phyloP scores from a whole-genome alignment of 2,329 filamentous ascomycete species.

The Ustulina deusta region DNA sequence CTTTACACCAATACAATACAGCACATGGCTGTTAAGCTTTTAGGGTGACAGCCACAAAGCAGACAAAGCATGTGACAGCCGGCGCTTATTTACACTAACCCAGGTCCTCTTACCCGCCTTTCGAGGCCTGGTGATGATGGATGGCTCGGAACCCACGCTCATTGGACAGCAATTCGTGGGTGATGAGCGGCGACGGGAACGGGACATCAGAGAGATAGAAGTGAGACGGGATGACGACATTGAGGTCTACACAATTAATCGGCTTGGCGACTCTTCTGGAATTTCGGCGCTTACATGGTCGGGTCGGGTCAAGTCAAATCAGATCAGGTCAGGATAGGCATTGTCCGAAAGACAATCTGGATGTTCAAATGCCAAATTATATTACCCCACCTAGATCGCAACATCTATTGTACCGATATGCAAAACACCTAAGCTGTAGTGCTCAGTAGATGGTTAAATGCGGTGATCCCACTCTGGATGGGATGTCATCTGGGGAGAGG shows the following conservation, averaged over 20 bases:
- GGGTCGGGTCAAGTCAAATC: not conserved
- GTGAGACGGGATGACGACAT: constrained; percentile 27
- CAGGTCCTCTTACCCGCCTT: constrained; percentile 6
- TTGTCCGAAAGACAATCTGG: not conserved
- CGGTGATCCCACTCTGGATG: constrained; percentile 4
- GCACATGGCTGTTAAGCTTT: constrained; percentile 1
- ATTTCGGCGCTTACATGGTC: constrained; percentile 3
- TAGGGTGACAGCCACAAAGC: constrained; percentile 3
- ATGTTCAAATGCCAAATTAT: not conserved
- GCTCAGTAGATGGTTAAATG: constrained; percentile 7
- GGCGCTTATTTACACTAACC: constrained; percentile 39
- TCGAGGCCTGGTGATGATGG: not conserved
- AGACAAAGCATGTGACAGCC: constrained; percentile 15
- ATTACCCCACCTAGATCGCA: constrained; percentile 3
- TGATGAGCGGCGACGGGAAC: constrained; percentile 3
- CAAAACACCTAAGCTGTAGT: not conserved
- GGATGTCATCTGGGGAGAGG: constrained; percentile 32
- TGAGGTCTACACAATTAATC: constrained; percentile 5
- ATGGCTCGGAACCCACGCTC: constrained; percentile 2
- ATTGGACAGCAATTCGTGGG: constrained; percentile 17
- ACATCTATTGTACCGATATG: not conserved
- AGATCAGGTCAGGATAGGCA: not conserved
- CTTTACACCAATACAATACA: not conserved
- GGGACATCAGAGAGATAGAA: constrained; percentile 5
- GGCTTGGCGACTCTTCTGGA: not conserved